Evolutionary conservation across 2,329 filamentous ascomycete genomes (phyloP).

Genomic region (Claviceps paspali): DNA sequence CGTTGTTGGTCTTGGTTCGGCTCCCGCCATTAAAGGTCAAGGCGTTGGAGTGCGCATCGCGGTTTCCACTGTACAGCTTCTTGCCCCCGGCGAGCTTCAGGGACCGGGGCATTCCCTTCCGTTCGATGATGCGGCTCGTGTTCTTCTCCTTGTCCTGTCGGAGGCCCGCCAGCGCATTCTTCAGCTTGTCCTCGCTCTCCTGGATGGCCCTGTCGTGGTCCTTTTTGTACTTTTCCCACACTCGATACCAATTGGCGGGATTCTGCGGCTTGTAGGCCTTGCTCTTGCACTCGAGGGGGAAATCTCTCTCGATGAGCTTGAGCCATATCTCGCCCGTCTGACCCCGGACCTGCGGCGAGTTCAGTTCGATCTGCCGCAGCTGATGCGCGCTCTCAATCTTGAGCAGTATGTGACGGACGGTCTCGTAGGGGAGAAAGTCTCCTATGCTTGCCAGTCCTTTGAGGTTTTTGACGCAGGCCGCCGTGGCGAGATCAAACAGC

Average conservation of each 20-base stretch:
- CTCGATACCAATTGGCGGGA: conserved; percentile 57
- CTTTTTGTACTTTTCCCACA: conserved; percentile 56
- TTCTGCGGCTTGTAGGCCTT: conserved; percentile 51
- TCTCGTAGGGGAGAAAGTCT: conserved; percentile 49
- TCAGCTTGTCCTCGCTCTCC: conserved; percentile 44
- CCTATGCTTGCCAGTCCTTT: conserved; percentile 52
- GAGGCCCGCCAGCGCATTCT: conserved; percentile 39
- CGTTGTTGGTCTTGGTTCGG: conserved; percentile 35
- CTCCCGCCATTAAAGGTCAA: conserved; percentile 32
- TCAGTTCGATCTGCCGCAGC: conserved; percentile 57
- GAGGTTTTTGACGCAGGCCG: conserved; percentile 37
- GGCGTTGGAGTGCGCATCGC: conserved; percentile 16
- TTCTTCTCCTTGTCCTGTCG: conserved; percentile 42
- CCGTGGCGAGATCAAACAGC: conserved; percentile 34
- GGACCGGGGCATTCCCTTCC: conserved; percentile 28
- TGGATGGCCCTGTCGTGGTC: conserved; percentile 42
- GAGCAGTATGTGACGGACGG: conserved; percentile 49
- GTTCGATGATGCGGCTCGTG: conserved; percentile 39
- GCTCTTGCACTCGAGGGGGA: conserved; percentile 45
- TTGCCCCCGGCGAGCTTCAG: conserved; percentile 17
- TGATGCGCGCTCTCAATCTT: conserved; percentile 60
- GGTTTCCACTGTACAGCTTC: conserved; percentile 14
- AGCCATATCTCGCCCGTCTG: conserved; percentile 62
- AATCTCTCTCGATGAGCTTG: conserved; percentile 62
- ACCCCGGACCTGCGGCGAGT: conserved; percentile 60